Evolutionary conservation across 495 filamentous ascomycete genomes (phyloP).

Genomic region (Astrocystis sublimbata): DNA sequence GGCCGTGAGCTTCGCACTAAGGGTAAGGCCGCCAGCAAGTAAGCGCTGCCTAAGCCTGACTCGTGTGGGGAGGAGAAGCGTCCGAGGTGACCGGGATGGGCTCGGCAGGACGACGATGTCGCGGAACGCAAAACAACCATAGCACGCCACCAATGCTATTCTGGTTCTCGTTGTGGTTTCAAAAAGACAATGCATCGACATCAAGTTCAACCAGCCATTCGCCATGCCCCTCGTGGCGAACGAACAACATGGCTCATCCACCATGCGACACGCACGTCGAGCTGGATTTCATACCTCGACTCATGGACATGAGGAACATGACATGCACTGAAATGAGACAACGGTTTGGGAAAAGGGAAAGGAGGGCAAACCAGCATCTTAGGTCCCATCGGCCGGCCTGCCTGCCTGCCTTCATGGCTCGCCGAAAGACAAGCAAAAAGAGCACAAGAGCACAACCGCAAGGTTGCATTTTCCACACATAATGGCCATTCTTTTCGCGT

Average conservation of each 20-base stretch:
- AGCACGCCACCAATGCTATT: constrained; percentile 3
- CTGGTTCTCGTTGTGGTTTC: constrained; percentile 3
- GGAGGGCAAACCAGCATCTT: constrained; percentile 22
- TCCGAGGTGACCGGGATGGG: constrained; percentile 19
- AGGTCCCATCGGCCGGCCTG: constrained; percentile 25
- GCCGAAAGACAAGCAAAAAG: constrained; percentile 24
- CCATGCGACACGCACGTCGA: constrained; percentile 4
- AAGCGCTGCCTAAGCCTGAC: constrained; percentile 8
- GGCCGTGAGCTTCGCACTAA: constrained; percentile 70
- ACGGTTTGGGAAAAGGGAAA: neutral
- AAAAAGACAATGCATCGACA: neutral
- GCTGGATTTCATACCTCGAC: constrained; percentile 4
- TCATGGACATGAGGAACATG: too few relatives aligned
- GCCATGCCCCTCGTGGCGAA: too few relatives aligned
- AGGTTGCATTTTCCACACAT: constrained; percentile 49
- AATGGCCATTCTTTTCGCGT: constrained; percentile 63
- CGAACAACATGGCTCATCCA: too few relatives aligned
- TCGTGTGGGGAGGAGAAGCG: too few relatives aligned
- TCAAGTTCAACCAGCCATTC: too few relatives aligned
- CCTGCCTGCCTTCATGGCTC: constrained; percentile 9
- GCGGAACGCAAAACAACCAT: constrained; percentile 8
- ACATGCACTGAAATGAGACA: constrained; percentile 2
- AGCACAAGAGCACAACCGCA: too few relatives aligned
- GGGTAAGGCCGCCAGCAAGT: constrained; percentile 48
- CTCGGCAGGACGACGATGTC: constrained; percentile 4